Conservation (phyloP, 2,329 filamentous ascomycete species). For the Sclerotinia glacialis region DNA sequence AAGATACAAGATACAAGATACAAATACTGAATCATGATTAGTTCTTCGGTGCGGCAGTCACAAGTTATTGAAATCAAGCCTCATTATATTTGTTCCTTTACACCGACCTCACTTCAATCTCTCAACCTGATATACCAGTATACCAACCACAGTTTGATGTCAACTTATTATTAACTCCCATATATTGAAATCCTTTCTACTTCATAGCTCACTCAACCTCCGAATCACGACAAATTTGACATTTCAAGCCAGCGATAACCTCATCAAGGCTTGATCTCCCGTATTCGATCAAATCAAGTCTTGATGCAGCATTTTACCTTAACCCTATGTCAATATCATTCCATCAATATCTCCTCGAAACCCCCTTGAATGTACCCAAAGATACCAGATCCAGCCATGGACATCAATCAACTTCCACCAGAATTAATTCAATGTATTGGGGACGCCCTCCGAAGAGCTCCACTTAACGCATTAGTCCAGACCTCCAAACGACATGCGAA, state of each 20-base stretch:
- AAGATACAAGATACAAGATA: neutral
- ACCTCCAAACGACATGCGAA: conserved; percentile 17
- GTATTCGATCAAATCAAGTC: conserved; percentile 1
- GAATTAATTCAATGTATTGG: conserved; percentile 18
- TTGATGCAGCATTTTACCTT: conserved; percentile 8
- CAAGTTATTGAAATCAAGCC: neutral
- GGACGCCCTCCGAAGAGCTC: conserved; percentile 14
- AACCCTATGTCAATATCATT: neutral
- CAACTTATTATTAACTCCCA: neutral
- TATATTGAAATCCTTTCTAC: neutral
- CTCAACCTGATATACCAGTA: neutral
- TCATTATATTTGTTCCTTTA: neutral
- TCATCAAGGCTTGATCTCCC: neutral
- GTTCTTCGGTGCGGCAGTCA: neutral
- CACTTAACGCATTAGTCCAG: conserved; percentile 12
- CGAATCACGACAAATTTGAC: neutral
- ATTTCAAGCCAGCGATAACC: neutral
- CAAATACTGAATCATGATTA: neutral
- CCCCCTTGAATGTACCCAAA: neutral
- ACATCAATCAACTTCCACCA: conserved; percentile 16
- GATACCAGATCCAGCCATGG: neutral
- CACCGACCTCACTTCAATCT: neutral
- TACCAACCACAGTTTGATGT: neutral
- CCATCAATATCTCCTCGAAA: neutral
- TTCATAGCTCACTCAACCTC: too few species aligned